Conservation (phyloP, 805 yeast species). For the Tetrapisispora namnaoensis region DNA sequence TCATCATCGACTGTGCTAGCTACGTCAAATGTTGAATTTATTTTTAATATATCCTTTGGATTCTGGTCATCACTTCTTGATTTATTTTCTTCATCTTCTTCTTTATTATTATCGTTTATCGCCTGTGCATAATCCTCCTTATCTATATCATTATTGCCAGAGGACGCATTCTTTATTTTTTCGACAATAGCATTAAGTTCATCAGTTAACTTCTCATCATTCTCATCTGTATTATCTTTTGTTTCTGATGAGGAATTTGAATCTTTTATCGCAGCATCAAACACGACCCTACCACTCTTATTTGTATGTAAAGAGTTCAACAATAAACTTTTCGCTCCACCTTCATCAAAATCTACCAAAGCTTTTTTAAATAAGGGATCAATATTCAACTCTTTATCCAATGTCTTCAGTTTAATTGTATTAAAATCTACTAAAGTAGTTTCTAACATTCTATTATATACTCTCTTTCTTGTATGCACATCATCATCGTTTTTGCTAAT, state of each 20-base stretch:
- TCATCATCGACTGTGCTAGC: conserved; percentile 12
- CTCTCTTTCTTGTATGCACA: conserved; percentile 19
- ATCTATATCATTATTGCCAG: not conserved
- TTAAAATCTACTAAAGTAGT: conserved; percentile 46
- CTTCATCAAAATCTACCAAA: conserved; percentile 71
- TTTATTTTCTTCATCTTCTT: conserved; percentile 7
- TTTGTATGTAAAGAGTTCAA: conserved; percentile 53
- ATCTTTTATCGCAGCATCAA: conserved; percentile 45
- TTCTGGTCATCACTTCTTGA: not conserved
- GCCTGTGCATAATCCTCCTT: not conserved
- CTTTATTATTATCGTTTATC: conserved; percentile 9
- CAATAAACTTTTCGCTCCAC: conserved; percentile 65
- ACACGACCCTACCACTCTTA: conserved; percentile 44
- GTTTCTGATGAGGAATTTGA: conserved; percentile 5
- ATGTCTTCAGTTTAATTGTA: conserved; percentile 40
- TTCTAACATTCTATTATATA: conserved; percentile 23
- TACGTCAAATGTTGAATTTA: not conserved
- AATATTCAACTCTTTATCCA: conserved; percentile 55
- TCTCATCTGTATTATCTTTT: not conserved
- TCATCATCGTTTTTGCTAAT: conserved; percentile 17
- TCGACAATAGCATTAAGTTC: conserved; percentile 10
- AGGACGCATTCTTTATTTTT: not conserved
- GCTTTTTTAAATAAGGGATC: conserved; percentile 73
- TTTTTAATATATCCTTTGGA: not conserved
- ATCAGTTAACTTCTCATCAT: conserved; percentile 10